Base-by-base conservation (phyloP, 345 rosid genomes). In the Xanthoceras sorbifolium region DNA sequence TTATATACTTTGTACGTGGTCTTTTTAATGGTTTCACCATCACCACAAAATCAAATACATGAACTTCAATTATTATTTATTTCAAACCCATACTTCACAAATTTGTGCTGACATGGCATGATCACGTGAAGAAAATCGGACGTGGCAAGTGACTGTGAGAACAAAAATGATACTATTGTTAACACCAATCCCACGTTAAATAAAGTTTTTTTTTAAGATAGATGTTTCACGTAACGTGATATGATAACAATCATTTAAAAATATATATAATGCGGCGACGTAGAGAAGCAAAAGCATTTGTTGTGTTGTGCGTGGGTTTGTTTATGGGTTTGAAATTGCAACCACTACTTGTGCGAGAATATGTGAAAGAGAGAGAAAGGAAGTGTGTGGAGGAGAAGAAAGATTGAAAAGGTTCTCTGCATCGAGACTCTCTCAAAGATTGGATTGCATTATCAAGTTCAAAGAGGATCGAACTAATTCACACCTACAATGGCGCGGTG, bases 371-470 rank as follows among this genome's bases (percentile, higher is more conserved):
- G 76, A 61, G 32, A 23, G 38, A 22, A 5, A 6, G 5, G 20
- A 1, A 12, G 50, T 34, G 17, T 38, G 67, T 57, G 79, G 73
- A 40, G 4, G 73, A 76, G 79, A 25, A 10, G 9, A 55, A 42
- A 38, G 40, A 40, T n/a, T 1, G 9, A 6, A n/a, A n/a, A 57
- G 60, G 79, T 76, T 67, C 72, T 55, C 14, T 76, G 73, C 48
- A 66, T 55, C 72, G 3, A 29, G 67, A 76, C 57, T 26, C 61
- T 29, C 20, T 8, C 28, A 23, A 4, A 5, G 8, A 5, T 8
- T 12, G 10, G 0, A 2, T 14, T 14, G 23, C 0, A 0, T 15
- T 0, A 26, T 46, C n/a, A 40, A n/a, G 20, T 31, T 8, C 14
- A 9, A 29, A 20, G 48, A 1, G 11, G 34, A 3, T 57, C 17